Conservation (phyloP, 768 basidiomycete genomes). For the Amanita phalloides region DNA sequence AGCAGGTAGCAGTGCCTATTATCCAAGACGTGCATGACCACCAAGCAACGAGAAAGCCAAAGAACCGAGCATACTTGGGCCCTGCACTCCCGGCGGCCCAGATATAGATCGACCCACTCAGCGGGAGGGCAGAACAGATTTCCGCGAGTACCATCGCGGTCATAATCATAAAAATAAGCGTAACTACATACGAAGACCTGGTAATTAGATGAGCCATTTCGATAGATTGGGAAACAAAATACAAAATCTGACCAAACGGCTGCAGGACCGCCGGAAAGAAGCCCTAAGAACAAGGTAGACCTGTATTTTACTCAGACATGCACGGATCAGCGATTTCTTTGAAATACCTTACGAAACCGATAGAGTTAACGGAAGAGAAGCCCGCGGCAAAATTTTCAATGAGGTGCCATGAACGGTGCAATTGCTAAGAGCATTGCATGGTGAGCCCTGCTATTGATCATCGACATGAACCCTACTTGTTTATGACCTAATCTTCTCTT, state of each 20-base stretch:
- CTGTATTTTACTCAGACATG: constrained; percentile 21
- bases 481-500: constrained; percentile 74
- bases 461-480: constrained; percentile 37
- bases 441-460: not conserved
- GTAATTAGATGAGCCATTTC: not conserved
- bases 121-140: constrained; percentile 78
- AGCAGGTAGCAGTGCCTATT: constrained; percentile 83
- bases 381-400: constrained; percentile 83
- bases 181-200: constrained; percentile 80
- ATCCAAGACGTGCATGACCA: constrained; percentile 94
- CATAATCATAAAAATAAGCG: constrained; percentile 79
- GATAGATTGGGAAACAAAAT: constrained; percentile 6
- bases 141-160: constrained; percentile 84
- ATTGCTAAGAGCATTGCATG: constrained; percentile 37
- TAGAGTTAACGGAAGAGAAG: constrained; percentile 44
- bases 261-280: constrained; percentile 78
- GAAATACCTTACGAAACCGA: not conserved
- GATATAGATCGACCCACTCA: constrained; percentile 89
- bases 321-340: not conserved
- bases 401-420: constrained; percentile 79
- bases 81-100: constrained; percentile 94
- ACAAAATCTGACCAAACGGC: constrained; percentile 56
- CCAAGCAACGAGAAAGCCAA: constrained; percentile 88
- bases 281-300: constrained; percentile 68
- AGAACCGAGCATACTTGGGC: constrained; percentile 74